Evolutionary conservation across 225 moss, liverwort and hornwort genomes (phyloP), one percentile per base, ranked within the genome.

Genomic region (Climacium dendroides): DNA sequence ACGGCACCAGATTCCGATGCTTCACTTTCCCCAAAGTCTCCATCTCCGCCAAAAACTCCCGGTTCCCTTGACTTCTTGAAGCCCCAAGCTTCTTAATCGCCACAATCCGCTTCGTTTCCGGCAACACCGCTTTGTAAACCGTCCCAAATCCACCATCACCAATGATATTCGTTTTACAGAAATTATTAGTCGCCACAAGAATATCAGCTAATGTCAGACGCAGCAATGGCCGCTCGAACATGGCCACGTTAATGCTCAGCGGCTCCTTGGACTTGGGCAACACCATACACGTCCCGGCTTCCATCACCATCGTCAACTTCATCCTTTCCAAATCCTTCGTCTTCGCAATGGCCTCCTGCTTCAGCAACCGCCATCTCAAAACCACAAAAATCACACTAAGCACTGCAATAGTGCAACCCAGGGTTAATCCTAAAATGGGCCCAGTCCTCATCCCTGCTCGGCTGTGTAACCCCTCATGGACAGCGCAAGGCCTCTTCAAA

Each of bases 91-190:
- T 97, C 90, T 97, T 97, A 37, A 97, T 94, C 30, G 97, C 97
- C 66, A 97, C 97, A 53, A 92, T 94, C 43, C 95, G 88, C 78
- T 91, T 94, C 17, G 88, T 94, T 77, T 96, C 95, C 4, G 96
- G 95, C 35, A 97, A 87, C 11, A 94, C 89, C 4, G 97, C 97
- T 65, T 96, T 97, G 82, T 97, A 97, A 19, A 97, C 97, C 6
- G 95, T 97, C 11, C 97, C 97, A 47, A 97, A 97, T 9, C 97
- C 97, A 30, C 97, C 97, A 62, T 97, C 97, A 12, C 97, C 97
- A 43, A 97, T 95, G 63, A 97, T 96, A 74, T 97, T 97, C 12
- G 96, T 96, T 83, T 96, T 97, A 88, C 95, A 96, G 81, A 97
- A 97, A 81, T 94, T 97, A 86, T 96, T 94, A 1, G 97, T 97